Conservation (phyloP, 805 yeast species). For the Pichia scutulata region DNA sequence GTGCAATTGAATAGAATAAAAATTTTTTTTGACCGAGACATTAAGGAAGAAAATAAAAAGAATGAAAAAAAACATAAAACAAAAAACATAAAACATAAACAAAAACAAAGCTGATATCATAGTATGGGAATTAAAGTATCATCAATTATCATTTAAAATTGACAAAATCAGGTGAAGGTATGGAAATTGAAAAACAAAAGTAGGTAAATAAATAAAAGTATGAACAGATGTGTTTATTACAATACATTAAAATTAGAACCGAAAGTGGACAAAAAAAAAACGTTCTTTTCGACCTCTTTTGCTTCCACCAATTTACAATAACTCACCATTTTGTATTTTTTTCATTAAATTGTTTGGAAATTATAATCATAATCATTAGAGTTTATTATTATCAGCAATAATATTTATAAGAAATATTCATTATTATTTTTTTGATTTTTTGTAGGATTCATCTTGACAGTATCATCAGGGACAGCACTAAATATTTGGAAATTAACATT, state of each 20-base stretch:
- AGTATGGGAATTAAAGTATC: background rate
- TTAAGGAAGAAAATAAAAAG: background rate
- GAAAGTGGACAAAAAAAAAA: background rate
- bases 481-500: slow-evolving; percentile 90
- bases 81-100: background rate
- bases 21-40: background rate
- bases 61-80: background rate
- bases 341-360: background rate
- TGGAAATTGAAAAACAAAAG: background rate
- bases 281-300: background rate
- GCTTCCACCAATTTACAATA: background rate
- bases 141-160: background rate
- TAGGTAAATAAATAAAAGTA: background rate
- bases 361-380: background rate
- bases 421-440: slow-evolving; percentile 31
- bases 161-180: background rate
- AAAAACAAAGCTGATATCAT: background rate
- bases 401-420: slow-evolving; percentile 28
- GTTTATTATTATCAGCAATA: background rate
- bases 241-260: background rate
- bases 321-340: background rate
- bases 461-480: slow-evolving; percentile 89
- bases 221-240: background rate
- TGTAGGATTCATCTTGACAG: slow-evolving; percentile 29
- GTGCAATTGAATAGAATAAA: background rate